Percentiles rank a stretch among this genome's conserved stretches.
phyloP scores from a whole-genome alignment of 176 grass and related monocot genomes.

The Tillandsia fasciculata region DNA sequence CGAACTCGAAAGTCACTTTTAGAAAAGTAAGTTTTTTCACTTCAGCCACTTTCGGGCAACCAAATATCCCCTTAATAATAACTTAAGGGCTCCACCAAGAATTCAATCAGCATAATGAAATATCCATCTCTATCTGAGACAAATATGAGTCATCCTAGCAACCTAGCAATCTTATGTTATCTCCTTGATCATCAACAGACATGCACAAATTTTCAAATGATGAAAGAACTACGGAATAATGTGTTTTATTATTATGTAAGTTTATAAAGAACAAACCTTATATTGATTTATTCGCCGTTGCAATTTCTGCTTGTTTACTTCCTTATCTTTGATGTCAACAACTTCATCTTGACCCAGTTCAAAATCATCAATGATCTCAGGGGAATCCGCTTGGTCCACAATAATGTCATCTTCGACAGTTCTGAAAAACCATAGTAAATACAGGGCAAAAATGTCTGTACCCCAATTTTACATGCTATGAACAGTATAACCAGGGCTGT shows the following conservation, averaged over 20 bases:
- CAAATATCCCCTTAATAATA: too few relatives aligned
- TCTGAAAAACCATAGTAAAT: slow-evolving; percentile 37
- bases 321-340: slow-evolving; percentile 82
- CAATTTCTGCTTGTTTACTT: slow-evolving; percentile 83
- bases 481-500: background rate
- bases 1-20: too few relatives aligned
- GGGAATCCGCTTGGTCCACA: slow-evolving; percentile 72
- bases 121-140: too few relatives aligned
- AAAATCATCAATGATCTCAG: slow-evolving; percentile 78
- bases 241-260: background rate
- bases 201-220: background rate
- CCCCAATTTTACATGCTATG: slow-evolving; percentile 8
- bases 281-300: slow-evolving; percentile 61
- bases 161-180: background rate
- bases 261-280: slow-evolving; percentile 37
- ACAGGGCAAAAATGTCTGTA: slow-evolving; percentile 7
- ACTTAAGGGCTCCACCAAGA: too few relatives aligned
- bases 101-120: too few relatives aligned
- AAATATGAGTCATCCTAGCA: too few relatives aligned
- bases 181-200: background rate
- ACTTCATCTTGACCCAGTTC: slow-evolving; percentile 71
- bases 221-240: slow-evolving; percentile 15
- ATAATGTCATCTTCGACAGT: slow-evolving; percentile 89
- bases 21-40: too few relatives aligned
- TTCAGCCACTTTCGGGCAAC: too few relatives aligned